Percentiles rank a stretch among this genome's conserved stretches.
phyloP scores from a whole-genome alignment of 768 basidiomycete genomes.

The Cystobasidiopsis lactophilus region DNA sequence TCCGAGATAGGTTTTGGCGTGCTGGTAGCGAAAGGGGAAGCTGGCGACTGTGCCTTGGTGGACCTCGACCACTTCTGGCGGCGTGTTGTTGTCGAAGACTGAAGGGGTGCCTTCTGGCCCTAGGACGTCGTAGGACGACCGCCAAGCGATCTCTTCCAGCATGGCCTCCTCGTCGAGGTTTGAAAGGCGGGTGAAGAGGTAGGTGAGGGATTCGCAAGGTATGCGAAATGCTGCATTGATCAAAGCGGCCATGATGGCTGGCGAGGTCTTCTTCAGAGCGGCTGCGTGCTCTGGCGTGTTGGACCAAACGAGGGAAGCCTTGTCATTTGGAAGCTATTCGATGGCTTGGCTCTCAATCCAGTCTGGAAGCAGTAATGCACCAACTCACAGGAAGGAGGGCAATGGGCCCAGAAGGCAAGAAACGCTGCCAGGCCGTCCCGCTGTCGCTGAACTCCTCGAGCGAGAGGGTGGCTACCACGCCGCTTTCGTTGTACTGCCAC shows the following conservation, averaged over 20 bases:
- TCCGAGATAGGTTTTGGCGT: conserved; percentile 68
- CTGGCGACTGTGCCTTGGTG: conserved; percentile 57
- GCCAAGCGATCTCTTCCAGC: conserved; percentile 3
- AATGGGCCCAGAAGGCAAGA: conserved; percentile 82
- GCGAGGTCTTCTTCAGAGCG: conserved; percentile 44
- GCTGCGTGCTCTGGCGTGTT: conserved; percentile 52
- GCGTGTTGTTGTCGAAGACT: conserved; percentile 35
- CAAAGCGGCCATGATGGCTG: conserved; percentile 43
- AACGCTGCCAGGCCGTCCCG: conserved; percentile 80
- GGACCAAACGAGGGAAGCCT: conserved; percentile 85
- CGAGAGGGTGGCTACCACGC: conserved; percentile 66
- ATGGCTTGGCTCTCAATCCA: neutral
- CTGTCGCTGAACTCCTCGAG: conserved; percentile 35
- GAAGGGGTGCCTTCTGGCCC: conserved; percentile 2
- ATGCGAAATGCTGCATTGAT: conserved; percentile 80
- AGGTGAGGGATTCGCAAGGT: conserved; percentile 44
- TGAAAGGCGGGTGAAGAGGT: conserved; percentile 31
- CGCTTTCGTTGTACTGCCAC: conserved; percentile 74
- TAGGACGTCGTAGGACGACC: conserved; percentile 22
- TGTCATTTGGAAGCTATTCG: conserved; percentile 31
- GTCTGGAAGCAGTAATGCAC: neutral
- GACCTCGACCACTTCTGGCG: conserved; percentile 49
- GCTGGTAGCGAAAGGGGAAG: conserved; percentile 70
- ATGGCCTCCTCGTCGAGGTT: neutral
- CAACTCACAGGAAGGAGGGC: conserved; percentile 53